Evolutionary conservation across 495 filamentous ascomycete genomes (phyloP), one percentile per base, ranked within the genome.

Genomic region (Pseudevernia furfuracea): DNA sequence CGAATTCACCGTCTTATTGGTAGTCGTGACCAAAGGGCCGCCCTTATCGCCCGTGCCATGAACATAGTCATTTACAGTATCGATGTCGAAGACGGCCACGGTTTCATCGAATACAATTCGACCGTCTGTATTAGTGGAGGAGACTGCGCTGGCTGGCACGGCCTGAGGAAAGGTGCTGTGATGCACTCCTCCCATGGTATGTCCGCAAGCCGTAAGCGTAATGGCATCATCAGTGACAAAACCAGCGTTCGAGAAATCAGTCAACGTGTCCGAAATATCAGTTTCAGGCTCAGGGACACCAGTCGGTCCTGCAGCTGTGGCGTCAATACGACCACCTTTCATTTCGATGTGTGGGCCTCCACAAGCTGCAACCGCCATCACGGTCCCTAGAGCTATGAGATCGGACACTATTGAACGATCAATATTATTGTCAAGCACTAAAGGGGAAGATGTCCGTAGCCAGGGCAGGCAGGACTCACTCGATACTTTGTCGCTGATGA

Each of bases 231-330:
- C 73, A 12, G 59, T 67, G 56, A 71, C 78, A 71, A 84, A 86
- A 17, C 84, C 84, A 76, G 85, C 83, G 61, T 83, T 78, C 30
- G 71, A 46, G 66, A 86, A 86, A 67, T 84, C 81, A 49, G 77
- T 74, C 58, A 76, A 69, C 59, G 85, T 86, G 4, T 76, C 79
- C 30, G 70, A 70, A 9, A 78, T 69, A 19, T 76, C 76, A 62
- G 86, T 85, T 64, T 85, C 78, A 0, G 84, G 84, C 64, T 84
- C 77, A 23, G 85, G 85, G 10, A 86, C 82, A 41, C 84, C 84
- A 30, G 71, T 70, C 12, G 63, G 65, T n/a, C 82, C 82, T 21
- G 73, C 77, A 23, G 66, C 69, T 28, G 76, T 76, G 12, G 84
- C 84, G 73, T 87, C 85, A 1, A 77, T 69, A 46, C 84, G 78